These are phyloP conservation scores for Verticillium nonalfalfae DNA, from an alignment of 2,329 filamentous ascomycete genomes.

Conservation along the genomic window DNA sequence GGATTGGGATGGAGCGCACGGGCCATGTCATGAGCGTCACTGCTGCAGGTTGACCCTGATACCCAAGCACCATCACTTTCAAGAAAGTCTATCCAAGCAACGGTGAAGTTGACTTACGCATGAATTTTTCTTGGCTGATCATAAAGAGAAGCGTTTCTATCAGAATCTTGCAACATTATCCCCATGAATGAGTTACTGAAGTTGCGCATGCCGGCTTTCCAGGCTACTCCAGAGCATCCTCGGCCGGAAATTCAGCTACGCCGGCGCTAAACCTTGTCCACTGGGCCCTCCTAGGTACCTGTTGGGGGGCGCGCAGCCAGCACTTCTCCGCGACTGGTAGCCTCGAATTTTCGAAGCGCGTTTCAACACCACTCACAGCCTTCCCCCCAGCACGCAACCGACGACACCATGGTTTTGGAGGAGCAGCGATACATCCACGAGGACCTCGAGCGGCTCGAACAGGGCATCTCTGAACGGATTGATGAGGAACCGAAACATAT, in stretches of 20 bases:
- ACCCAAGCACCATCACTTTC: not conserved
- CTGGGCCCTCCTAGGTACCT: not conserved
- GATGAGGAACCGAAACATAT: constrained; percentile 86
- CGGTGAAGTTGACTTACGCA: too few species aligned
- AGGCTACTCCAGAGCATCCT: not conserved
- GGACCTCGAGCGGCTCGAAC: constrained; percentile 92
- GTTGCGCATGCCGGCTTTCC: too few species aligned
- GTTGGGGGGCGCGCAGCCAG: not conserved
- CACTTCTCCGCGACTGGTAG: not conserved
- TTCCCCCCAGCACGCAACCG: not conserved
- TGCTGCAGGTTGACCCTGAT: not conserved
- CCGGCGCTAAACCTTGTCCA: constrained; percentile 1
- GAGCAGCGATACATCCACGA: constrained; percentile 92
- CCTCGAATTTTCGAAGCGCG: constrained; percentile 1
- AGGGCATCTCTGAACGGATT: constrained; percentile 84
- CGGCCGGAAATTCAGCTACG: not conserved
- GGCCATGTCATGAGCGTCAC: not conserved
- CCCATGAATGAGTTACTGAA: too few species aligned
- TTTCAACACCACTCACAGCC: not conserved
- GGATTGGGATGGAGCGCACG: not conserved
- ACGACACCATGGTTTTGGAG: constrained; percentile 68
- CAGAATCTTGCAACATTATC: too few species aligned
- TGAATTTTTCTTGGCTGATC: too few species aligned
- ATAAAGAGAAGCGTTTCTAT: too few species aligned
- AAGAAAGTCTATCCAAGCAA: too few species aligned